A percentile compares a stretch with the other conserved stretches of the same genome.
phyloP scores from a whole-genome alignment of 1,284 basidiomycete species.

The Ganoderma resinaceum region DNA sequence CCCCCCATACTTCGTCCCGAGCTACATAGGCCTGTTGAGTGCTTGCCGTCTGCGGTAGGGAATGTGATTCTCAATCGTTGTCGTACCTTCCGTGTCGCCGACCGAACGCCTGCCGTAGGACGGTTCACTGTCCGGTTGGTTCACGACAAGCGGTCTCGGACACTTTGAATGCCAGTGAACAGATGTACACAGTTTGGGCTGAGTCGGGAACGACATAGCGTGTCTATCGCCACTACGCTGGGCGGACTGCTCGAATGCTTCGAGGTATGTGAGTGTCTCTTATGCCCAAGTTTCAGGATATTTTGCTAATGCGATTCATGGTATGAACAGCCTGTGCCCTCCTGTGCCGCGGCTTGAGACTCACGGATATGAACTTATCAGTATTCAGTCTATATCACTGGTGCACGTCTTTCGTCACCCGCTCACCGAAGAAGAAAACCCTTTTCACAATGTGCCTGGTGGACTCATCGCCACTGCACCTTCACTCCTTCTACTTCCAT shows the following conservation, averaged over 20 bases:
- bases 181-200: neutral
- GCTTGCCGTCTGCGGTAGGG: neutral
- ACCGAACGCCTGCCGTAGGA: neutral
- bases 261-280: neutral
- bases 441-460: neutral
- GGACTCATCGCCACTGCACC: no score
- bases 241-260: no score
- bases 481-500: neutral
- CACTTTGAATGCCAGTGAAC: neutral
- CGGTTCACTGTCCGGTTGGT: neutral
- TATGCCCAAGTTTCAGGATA: neutral
- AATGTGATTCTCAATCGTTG: no score
- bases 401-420: neutral
- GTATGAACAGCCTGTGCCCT: no score
- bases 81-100: neutral
- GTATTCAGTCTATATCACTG: neutral
- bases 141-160: neutral
- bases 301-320: neutral
- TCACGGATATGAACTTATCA: neutral
- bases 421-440: neutral
- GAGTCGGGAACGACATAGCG: no score
- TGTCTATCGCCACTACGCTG: no score
- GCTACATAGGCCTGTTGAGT: no score
- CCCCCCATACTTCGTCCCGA: no score
- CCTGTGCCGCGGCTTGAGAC: neutral